Conservation (phyloP, 768 basidiomycete species). For the Kwoniella newhampshirensis region DNA sequence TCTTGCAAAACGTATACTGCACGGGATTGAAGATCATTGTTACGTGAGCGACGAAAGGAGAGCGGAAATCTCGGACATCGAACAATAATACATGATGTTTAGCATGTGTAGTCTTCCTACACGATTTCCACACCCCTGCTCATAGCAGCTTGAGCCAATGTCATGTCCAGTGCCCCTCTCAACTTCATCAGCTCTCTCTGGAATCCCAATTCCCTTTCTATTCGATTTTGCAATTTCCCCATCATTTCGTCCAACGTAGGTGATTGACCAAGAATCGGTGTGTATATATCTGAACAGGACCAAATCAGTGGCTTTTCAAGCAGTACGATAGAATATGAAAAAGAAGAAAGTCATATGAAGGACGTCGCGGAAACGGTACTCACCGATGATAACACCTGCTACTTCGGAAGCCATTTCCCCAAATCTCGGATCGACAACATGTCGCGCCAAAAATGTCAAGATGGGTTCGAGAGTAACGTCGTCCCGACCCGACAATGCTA, state of each 20-base stretch:
- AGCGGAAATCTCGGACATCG: no score
- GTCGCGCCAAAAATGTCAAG: conserved; percentile 76
- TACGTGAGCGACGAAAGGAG: no score
- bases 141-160: conserved; percentile 55
- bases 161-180: conserved; percentile 87
- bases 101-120: not conserved
- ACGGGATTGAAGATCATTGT: no score
- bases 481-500: conserved; percentile 84
- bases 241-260: conserved; percentile 86
- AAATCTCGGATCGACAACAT: conserved; percentile 86
- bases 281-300: conserved; percentile 75
- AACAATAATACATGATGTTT: no score
- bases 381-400: conserved; percentile 77
- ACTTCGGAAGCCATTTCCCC: conserved; percentile 85
- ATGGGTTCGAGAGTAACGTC: conserved; percentile 91
- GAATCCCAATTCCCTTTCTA: conserved; percentile 81
- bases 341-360: not conserved
- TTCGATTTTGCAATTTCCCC: conserved; percentile 74
- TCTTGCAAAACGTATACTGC: no score
- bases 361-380: conserved; percentile 39
- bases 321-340: no score
- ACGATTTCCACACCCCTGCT: conserved; percentile 23
- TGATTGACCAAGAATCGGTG: conserved; percentile 86
- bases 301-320: no score
- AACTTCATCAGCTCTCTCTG: conserved; percentile 79